A percentile compares a stretch with the other conserved stretches of the same genome.
phyloP scores from a whole-genome alignment of 2,329 filamentous ascomycete genomes.

The Albophoma yamanashiensis region DNA sequence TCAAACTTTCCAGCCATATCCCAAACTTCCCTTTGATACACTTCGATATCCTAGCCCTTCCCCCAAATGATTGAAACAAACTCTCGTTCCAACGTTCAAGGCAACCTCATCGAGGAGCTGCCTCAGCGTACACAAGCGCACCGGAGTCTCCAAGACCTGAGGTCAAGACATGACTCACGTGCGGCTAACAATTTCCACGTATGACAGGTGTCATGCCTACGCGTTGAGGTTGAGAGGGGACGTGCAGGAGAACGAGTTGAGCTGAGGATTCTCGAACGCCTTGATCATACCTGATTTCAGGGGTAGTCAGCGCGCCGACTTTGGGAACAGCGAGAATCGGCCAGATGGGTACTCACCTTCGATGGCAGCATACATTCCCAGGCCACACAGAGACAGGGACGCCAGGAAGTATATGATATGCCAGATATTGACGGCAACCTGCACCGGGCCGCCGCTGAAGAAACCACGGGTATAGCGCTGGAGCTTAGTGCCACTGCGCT shows the following conservation, averaged over 20 bases:
- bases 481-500: neutral
- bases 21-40: neutral
- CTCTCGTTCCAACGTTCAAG: neutral
- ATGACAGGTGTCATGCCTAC: neutral
- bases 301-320: neutral
- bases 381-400: conserved; percentile 5
- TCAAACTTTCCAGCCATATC: neutral
- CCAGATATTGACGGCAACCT: conserved; percentile 2
- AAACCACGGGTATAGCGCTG: conserved; percentile 5
- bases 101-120: neutral
- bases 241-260: conserved; percentile 9
- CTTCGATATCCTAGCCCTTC: neutral
- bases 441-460: conserved; percentile 2
- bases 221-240: conserved; percentile 7
- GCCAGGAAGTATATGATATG: conserved; percentile 6
- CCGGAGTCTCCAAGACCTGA: neutral
- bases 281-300: conserved; percentile 2
- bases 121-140: neutral
- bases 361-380: conserved; percentile 7
- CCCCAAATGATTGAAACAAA: neutral
- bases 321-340: too few relatives aligned
- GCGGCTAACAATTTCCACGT: neutral
- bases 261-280: conserved; percentile 8
- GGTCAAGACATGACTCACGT: neutral
- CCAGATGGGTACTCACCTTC: conserved; percentile 1